A percentile compares a stretch with the other conserved stretches of the same genome.
phyloP scores from a whole-genome alignment of 768 basidiomycete species.

The Mycena vitilis region DNA sequence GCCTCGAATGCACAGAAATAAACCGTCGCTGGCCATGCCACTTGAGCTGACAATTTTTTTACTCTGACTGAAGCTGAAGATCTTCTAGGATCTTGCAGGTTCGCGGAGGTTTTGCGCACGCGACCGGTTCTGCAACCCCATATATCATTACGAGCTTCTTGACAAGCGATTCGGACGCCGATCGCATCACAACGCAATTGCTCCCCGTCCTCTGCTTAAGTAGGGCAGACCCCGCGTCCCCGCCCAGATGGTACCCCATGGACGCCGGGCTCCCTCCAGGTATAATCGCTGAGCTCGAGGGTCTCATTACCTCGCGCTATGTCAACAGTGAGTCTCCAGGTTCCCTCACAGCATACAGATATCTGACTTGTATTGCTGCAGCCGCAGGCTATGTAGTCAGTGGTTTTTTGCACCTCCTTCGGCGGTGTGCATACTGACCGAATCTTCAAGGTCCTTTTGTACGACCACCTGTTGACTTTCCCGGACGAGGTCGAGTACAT shows the following conservation, averaged over 20 bases:
- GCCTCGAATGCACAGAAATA: no score
- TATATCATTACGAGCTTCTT: no score
- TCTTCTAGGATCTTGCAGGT: no score
- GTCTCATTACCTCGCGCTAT: conserved; percentile 13
- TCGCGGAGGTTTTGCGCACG: no score
- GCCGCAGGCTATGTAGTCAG: conserved; percentile 20
- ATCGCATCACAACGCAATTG: background rate
- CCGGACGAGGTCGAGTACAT: conserved; percentile 29
- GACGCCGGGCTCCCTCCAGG: conserved; percentile 1
- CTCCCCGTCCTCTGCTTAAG: background rate
- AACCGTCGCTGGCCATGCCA: no score
- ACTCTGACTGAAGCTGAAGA: no score
- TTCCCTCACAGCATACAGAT: background rate
- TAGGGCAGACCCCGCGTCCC: no score
- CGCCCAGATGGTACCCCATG: conserved; percentile 11
- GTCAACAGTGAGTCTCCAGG: conserved; percentile 6
- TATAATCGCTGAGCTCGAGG: background rate
- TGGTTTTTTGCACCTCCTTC: background rate
- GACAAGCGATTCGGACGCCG: no score
- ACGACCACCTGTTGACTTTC: conserved; percentile 32
- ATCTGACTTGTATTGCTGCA: background rate
- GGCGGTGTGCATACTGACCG: background rate
- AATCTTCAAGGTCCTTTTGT: conserved; percentile 19
- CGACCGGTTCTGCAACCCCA: no score
- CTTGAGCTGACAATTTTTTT: no score